These are phyloP conservation scores for Apiospora arundinis DNA, from an alignment of 2,329 filamentous ascomycete genomes.

Conservation along the genomic window DNA sequence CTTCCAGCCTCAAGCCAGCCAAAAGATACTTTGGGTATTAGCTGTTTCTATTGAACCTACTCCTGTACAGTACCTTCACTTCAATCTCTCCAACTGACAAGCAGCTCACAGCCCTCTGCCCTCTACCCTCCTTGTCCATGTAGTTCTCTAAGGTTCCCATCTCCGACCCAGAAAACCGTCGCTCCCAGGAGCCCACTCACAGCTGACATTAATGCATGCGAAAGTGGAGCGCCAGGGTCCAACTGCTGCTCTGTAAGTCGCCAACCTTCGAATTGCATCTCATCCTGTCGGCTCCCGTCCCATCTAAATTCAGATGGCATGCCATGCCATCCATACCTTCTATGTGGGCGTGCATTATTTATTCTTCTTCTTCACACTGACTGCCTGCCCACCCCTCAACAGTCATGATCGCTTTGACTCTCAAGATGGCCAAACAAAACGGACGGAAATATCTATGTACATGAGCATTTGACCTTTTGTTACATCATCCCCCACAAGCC, in stretches of 20 bases:
- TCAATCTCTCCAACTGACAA: neutral
- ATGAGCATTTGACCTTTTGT: neutral
- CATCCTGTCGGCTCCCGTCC: constrained; percentile 12
- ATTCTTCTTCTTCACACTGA: neutral
- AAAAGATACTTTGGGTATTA: neutral
- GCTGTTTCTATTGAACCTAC: neutral
- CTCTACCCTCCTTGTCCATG: neutral
- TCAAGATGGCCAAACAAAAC: neutral
- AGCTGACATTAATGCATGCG: constrained; percentile 18
- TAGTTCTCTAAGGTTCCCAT: neutral
- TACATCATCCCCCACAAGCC: constrained; percentile 16
- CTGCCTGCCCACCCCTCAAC: neutral
- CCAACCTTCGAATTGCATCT: constrained; percentile 19
- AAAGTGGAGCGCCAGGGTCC: constrained; percentile 14
- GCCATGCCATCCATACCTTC: neutral
- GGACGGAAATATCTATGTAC: neutral
- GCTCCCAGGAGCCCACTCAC: neutral
- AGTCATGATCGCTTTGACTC: neutral
- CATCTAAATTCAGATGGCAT: constrained; percentile 18
- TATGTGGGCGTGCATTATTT: neutral
- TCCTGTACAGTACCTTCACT: neutral
- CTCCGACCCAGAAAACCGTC: constrained; percentile 11
- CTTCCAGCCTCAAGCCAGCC: neutral
- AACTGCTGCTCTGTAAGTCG: constrained; percentile 14
- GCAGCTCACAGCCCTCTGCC: too few species aligned